phyloP scores from a whole-genome alignment of 202 grass and related monocot species.

The Panicum hallii region DNA sequence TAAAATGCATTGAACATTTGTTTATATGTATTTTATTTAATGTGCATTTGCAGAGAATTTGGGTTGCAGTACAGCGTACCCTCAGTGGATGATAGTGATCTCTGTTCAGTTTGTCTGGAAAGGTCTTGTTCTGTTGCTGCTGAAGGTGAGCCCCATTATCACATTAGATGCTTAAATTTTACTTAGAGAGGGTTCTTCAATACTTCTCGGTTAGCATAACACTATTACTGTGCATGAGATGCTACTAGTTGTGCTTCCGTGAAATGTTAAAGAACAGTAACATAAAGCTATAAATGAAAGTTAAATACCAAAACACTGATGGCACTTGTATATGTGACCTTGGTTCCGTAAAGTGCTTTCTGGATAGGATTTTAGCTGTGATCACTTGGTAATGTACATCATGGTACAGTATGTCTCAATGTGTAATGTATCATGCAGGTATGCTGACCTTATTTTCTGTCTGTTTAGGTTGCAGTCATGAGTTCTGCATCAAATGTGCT shows the following conservation, averaged over 20 bases:
- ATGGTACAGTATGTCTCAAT: background rate
- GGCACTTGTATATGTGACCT: conserved; percentile 12
- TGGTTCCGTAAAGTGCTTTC: conserved; percentile 4
- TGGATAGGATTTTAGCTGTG: conserved; percentile 14
- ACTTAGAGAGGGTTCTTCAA: background rate
- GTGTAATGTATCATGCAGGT: conserved; percentile 11
- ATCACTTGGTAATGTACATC: conserved; percentile 9
- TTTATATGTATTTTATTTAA: conserved; percentile 34
- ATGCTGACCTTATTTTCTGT: conserved; percentile 38
- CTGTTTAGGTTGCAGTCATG: conserved; percentile 86
- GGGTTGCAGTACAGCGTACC: conserved; percentile 63
- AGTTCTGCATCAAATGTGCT: conserved; percentile 93
- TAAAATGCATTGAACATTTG: background rate
- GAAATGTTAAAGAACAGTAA: conserved; percentile 22
- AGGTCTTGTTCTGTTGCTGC: conserved; percentile 83
- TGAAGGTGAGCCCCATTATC: conserved; percentile 59
- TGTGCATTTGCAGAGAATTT: conserved; percentile 73
- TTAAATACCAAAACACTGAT: background rate
- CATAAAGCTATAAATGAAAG: background rate
- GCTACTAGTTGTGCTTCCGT: conserved; percentile 24
- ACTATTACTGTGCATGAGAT: conserved; percentile 18
- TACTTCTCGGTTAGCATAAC: background rate
- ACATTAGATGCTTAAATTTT: conserved; percentile 39
- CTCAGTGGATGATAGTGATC: conserved; percentile 74
- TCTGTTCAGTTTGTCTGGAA: conserved; percentile 96